phyloP scores from a whole-genome alignment of 345 rosid species.

The Acer negundo region DNA sequence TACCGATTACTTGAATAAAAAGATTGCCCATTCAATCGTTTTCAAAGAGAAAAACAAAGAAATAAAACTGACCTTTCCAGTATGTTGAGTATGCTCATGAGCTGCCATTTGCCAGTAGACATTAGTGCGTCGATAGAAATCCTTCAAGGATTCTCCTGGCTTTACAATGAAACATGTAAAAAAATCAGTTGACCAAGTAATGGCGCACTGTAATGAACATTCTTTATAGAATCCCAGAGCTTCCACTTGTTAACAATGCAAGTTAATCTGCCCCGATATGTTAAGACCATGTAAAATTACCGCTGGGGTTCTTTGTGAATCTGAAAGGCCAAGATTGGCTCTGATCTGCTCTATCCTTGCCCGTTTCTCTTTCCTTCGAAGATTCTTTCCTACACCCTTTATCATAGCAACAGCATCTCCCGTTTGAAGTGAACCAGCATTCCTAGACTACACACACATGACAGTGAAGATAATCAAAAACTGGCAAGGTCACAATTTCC shows the following conservation, averaged over 20 bases:
- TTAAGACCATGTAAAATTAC: slow-evolving; percentile 36
- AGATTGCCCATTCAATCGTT: background rate
- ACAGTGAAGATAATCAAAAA: slow-evolving; percentile 12
- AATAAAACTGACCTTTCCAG: slow-evolving; percentile 76
- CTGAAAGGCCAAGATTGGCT: slow-evolving; percentile 93
- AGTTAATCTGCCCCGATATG: background rate
- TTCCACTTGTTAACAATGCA: background rate
- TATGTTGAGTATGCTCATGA: slow-evolving; percentile 95
- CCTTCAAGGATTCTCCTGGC: slow-evolving; percentile 95
- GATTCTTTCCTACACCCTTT: slow-evolving; percentile 73
- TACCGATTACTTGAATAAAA: background rate
- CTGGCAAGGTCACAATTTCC: slow-evolving; percentile 9
- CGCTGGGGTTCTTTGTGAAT: slow-evolving; percentile 92
- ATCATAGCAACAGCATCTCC: slow-evolving; percentile 91
- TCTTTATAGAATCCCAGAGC: background rate
- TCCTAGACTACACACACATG: slow-evolving; percentile 35
- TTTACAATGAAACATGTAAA: slow-evolving; percentile 33
- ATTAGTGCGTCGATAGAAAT: slow-evolving; percentile 88
- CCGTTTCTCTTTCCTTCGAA: slow-evolving; percentile 88
- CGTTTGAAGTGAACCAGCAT: slow-evolving; percentile 51
- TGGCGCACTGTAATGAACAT: background rate
- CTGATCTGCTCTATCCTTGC: slow-evolving; percentile 93
- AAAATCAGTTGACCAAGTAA: slow-evolving; percentile 8
- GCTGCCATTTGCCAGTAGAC: slow-evolving; percentile 99
- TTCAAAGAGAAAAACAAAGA: background rate